Base-by-base conservation (phyloP, 2,329 filamentous ascomycete species). In the Colletotrichum nymphaeae region DNA sequence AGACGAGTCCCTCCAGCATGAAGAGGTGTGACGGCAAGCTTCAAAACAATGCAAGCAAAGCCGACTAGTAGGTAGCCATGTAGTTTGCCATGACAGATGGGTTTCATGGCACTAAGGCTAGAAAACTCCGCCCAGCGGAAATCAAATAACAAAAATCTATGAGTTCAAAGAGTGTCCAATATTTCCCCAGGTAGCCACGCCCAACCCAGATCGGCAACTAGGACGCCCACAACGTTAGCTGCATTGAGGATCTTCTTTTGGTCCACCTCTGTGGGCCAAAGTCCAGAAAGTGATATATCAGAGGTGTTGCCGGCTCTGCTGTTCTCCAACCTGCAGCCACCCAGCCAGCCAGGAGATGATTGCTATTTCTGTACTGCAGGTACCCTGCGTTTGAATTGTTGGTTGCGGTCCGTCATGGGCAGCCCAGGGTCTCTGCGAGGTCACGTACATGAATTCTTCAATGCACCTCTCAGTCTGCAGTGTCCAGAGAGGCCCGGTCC, bases 31-130 rank as follows among this genome's bases (percentile, higher is more conserved):
- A 46, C 71, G 62, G 42, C 16, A 49, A 8, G 59, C 53, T 70
- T 73, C 55, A 53, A 49, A 28, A 70, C 58, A 55, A 67, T 35
- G 37, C 67, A 49, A 71, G 56, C 62, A 35, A 49, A 49, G 67
- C 67, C 46, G 16, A 66, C 62, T 66, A 52, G 46, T 70, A 62
- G 37, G 55, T 70, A 62, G 71, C 35, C 60, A 71, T 57, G 57
- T 46, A 69, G 59, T 73, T 28, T 64, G 63, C 65, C 67, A 73
- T 66, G 59, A 52, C 53, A 46, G 19, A 59, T 60, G 56, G 30
- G 52, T 70, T 52, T 55, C 55, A 60, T 49, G 62, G 62, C 62
- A 62, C 55, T 28, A 66, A n/a, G 42, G 56, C 56, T 66, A 71
- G 46, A 66, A 57, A 52, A 73, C 22, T 53, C 28, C 67, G 62